Percentiles rank a stretch among this genome's conserved stretches.
Evolutionary conservation across 306 rosid species (phyloP).

Genomic region (Prunus salicina): DNA sequence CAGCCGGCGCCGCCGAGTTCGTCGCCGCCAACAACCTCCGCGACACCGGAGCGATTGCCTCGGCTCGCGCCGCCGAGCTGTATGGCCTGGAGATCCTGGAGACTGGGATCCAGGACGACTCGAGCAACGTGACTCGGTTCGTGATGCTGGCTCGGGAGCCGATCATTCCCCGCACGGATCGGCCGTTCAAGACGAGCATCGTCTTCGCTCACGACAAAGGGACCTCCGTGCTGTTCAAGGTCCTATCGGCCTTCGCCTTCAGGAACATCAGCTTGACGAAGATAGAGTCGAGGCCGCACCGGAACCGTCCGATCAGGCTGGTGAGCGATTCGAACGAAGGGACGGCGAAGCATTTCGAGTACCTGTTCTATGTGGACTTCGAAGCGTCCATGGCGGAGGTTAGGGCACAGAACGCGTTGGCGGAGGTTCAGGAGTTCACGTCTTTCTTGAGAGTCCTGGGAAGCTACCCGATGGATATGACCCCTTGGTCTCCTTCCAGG

Average conservation of each 20-base stretch:
- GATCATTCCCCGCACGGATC: slow-evolving; percentile 77
- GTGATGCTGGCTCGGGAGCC: slow-evolving; percentile 96
- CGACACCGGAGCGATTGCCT: slow-evolving; percentile 85
- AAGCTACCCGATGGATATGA: slow-evolving; percentile 97
- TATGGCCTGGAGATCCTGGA: slow-evolving; percentile 75
- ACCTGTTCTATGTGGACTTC: slow-evolving; percentile 86
- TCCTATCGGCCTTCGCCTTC: slow-evolving; percentile 84
- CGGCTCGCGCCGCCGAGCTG: slow-evolving; percentile 80
- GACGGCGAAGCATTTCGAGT: slow-evolving; percentile 92
- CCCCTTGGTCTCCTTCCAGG: slow-evolving; percentile 67
- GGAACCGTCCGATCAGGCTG: slow-evolving; percentile 84
- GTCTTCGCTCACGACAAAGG: slow-evolving; percentile 96
- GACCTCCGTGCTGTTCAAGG: slow-evolving; percentile 90
- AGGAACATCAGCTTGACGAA: slow-evolving; percentile 86
- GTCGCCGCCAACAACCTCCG: slow-evolving; percentile 62
- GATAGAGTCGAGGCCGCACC: slow-evolving; percentile 91
- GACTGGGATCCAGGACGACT: slow-evolving; percentile 89
- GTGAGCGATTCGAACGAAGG: slow-evolving; percentile 88
- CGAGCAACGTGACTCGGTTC: slow-evolving; percentile 87
- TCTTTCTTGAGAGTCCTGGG: slow-evolving; percentile 91
- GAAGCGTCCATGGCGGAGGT: slow-evolving; percentile 97
- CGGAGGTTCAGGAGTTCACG: slow-evolving; percentile 96
- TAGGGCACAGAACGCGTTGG: slow-evolving; percentile 86
- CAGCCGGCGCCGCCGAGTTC: slow-evolving; percentile 90
- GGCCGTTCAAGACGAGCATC: slow-evolving; percentile 92